Conservation (phyloP, 1,284 basidiomycete species). For the Ganoderma lingzhi region DNA sequence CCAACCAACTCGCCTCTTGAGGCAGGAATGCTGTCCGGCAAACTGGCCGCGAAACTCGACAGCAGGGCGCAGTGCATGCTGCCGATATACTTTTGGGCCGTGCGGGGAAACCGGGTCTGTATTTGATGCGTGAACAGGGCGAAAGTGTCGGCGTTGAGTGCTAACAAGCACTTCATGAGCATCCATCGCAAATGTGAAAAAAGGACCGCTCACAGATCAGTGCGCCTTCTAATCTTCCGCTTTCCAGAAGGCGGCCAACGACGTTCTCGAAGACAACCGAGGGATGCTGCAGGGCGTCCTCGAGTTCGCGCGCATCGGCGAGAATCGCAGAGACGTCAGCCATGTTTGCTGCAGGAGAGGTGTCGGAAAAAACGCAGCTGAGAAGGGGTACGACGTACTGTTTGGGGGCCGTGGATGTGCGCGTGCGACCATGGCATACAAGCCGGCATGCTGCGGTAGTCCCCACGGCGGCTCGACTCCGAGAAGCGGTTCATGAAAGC, state of each 20-base stretch:
- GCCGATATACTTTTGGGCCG: neutral
- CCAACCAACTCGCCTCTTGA: neutral
- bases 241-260: neutral
- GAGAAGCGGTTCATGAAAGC: no score
- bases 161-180: neutral
- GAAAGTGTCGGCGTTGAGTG: neutral
- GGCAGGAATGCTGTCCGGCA: neutral
- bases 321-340: neutral
- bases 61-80: neutral
- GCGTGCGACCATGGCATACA: neutral
- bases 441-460: slow-evolving; percentile 6
- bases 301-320: neutral
- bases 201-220: neutral
- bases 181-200: neutral
- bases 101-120: neutral
- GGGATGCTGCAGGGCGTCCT: neutral
- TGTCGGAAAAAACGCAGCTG: neutral
- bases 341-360: neutral
- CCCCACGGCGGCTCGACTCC: slow-evolving; percentile 4
- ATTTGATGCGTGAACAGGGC: neutral
- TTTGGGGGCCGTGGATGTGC: neutral
- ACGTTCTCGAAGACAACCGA: neutral
- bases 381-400: neutral
- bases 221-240: neutral
- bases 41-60: neutral